Conservation (phyloP, 257 asterid species). For the Ilex aquifolium region DNA sequence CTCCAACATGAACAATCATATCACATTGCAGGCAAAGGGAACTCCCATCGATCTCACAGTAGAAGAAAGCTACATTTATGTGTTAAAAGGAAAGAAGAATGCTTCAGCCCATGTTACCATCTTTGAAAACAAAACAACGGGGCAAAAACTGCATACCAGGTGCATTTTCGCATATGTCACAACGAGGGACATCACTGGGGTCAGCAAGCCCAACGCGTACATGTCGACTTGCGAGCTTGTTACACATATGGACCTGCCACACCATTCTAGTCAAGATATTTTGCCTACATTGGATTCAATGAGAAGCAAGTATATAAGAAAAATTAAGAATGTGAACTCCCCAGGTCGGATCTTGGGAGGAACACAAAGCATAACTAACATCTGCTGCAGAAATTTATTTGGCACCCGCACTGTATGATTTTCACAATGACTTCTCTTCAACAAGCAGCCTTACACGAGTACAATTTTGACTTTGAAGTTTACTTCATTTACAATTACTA, state of each 20-base stretch:
- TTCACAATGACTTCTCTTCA: no score
- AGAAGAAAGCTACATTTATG: constrained; percentile 78
- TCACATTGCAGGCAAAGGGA: constrained; percentile 95
- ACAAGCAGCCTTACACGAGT: no score
- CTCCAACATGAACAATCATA: constrained; percentile 89
- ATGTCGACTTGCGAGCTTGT: constrained; percentile 93
- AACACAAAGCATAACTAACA: no score
- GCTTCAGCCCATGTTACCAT: constrained; percentile 12
- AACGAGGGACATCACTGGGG: constrained; percentile 69
- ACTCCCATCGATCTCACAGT: constrained; percentile 93
- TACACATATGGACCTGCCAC: constrained; percentile 83
- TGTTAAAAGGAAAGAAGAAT: constrained; percentile 7
- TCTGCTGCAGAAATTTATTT: no score
- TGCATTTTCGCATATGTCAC: constrained; percentile 89
- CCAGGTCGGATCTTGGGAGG: no score
- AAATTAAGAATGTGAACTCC: no score
- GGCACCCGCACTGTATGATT: no score
- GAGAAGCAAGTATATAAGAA: not conserved
- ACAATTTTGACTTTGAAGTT: no score
- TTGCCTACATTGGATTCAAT: constrained; percentile 1
- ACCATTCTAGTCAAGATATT: not conserved
- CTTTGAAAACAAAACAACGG: constrained; percentile 14
- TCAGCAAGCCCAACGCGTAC: constrained; percentile 90
- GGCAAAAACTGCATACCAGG: constrained; percentile 58
- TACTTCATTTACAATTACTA: no score